These are phyloP conservation scores for Penicillium paneum DNA, from an alignment of 2,329 filamentous ascomycete species.

Conservation along the genomic window DNA sequence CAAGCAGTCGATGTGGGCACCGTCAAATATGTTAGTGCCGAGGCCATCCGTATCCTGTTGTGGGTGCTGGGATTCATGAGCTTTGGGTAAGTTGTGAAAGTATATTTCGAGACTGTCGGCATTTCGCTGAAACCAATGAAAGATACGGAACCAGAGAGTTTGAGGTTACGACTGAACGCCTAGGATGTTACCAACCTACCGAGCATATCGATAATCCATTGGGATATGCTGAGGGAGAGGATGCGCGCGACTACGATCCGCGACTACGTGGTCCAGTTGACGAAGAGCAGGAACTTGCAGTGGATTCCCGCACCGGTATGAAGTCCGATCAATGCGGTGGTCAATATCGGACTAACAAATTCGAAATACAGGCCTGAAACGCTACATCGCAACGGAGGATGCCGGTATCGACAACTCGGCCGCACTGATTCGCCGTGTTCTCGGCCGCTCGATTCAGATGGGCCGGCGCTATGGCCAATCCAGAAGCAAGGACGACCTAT, in stretches of 20 bases:
- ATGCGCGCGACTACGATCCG: constrained; percentile 76
- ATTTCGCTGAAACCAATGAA: background rate
- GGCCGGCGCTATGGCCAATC: constrained; percentile 68
- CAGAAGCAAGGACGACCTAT: constrained; percentile 70
- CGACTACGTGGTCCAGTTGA: constrained; percentile 80
- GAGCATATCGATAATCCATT: constrained; percentile 79
- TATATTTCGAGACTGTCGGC: background rate
- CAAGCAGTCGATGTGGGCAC: constrained; percentile 92
- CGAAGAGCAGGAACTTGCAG: constrained; percentile 70
- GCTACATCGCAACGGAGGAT: constrained; percentile 87
- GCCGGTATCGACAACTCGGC: constrained; percentile 78
- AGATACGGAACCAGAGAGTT: constrained; percentile 71
- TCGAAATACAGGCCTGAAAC: constrained; percentile 64
- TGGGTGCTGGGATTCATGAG: constrained; percentile 88
- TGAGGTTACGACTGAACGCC: constrained; percentile 73
- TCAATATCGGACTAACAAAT: background rate
- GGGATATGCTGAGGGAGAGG: constrained; percentile 83
- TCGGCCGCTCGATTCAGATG: constrained; percentile 72
- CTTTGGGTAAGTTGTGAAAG: constrained; percentile 60
- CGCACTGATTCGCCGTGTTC: constrained; percentile 69
- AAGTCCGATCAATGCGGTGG: background rate
- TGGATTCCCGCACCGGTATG: constrained; percentile 68
- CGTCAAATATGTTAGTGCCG: constrained; percentile 83
- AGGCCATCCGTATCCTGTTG: constrained; percentile 84
- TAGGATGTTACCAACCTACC: constrained; percentile 77